These are phyloP conservation scores for Trichoderma gamsii DNA, from an alignment of 495 filamentous ascomycete species.

Conservation along the genomic window DNA sequence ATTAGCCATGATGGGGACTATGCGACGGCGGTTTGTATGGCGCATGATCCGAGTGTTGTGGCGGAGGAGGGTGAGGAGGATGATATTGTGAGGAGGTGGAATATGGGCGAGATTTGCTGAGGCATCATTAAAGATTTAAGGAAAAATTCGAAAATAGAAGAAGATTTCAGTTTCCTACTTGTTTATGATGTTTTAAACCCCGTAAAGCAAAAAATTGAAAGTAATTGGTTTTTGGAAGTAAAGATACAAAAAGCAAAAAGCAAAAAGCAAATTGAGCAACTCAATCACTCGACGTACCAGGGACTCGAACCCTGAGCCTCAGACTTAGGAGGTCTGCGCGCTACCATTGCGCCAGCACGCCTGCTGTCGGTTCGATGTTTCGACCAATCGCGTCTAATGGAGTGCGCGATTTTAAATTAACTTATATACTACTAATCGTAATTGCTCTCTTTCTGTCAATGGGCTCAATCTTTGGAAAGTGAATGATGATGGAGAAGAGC, in stretches of 20 bases:
- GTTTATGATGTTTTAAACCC: background rate
- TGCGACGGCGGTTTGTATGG: conserved; percentile 39
- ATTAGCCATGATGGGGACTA: conserved; percentile 46
- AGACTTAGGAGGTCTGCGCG: conserved; percentile 12
- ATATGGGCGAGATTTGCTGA: background rate
- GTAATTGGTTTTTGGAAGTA: background rate
- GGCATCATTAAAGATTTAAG: too few species aligned
- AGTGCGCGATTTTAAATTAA: background rate
- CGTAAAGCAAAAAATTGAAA: too few species aligned
- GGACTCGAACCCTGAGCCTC: conserved; percentile 14
- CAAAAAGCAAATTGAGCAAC: background rate
- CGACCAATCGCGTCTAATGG: conserved; percentile 1
- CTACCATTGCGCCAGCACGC: conserved; percentile 13
- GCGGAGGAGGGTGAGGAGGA: background rate
- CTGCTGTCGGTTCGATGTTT: background rate
- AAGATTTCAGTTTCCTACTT: too few species aligned
- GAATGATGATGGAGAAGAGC: background rate
- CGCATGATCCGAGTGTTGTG: conserved; percentile 17
- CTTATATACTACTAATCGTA: background rate
- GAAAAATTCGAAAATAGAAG: too few species aligned
- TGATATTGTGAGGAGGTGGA: background rate
- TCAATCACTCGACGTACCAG: background rate
- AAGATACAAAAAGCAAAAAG: background rate
- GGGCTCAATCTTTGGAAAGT: background rate
- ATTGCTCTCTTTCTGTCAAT: background rate